Evolutionary conservation across 2,329 filamentous ascomycete species (phyloP).

Genomic region (Rutstroemia sydowiana): DNA sequence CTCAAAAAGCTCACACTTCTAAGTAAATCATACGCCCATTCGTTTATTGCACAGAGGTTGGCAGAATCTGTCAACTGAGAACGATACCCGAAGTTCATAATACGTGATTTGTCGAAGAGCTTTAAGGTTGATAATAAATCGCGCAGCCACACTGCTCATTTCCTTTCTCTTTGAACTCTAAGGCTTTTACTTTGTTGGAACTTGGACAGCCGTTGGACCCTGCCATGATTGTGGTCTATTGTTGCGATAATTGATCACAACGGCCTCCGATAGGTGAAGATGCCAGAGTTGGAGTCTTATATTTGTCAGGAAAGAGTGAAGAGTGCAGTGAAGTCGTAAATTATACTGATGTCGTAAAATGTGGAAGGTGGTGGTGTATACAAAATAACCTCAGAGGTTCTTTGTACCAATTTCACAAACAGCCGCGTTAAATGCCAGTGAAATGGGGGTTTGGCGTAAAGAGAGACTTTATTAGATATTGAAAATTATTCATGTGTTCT

Average conservation of each 20-base stretch:
- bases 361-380: too few relatives aligned
- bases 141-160: slow-evolving; percentile 42
- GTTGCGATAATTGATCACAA: neutral
- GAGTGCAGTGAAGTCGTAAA: too few relatives aligned
- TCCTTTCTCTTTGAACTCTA: slow-evolving; percentile 27
- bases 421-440: too few relatives aligned
- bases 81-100: neutral
- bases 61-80: neutral
- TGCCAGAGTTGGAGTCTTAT: neutral
- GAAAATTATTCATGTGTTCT: too few relatives aligned
- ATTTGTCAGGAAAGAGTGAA: neutral
- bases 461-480: too few relatives aligned
- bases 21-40: neutral
- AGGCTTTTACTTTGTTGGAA: slow-evolving; percentile 12
- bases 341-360: too few relatives aligned
- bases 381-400: too few relatives aligned
- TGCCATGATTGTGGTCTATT: slow-evolving; percentile 16
- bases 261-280: neutral
- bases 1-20: neutral
- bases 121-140: neutral
- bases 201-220: slow-evolving; percentile 12
- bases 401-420: too few relatives aligned
- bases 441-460: too few relatives aligned
- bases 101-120: neutral
- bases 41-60: neutral